These are phyloP conservation scores for Paracoccidioides lutzii DNA, from an alignment of 2,329 filamentous ascomycete genomes.

Conservation along the genomic window DNA sequence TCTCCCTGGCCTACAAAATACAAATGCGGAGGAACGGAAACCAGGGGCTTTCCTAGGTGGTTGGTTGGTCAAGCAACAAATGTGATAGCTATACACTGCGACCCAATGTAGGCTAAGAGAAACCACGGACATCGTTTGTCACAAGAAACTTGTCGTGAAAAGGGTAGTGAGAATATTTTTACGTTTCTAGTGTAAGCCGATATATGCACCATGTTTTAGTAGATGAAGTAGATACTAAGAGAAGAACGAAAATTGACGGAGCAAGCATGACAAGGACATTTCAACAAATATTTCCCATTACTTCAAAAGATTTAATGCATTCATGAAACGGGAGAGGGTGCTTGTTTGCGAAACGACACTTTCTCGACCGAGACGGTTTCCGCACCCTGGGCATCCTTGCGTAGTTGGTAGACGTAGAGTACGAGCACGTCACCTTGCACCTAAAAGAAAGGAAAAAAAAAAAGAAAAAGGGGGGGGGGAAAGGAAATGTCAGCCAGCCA, in stretches of 20 bases:
- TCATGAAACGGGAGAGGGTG: constrained; percentile 43
- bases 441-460: constrained; percentile 33
- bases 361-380: constrained; percentile 77
- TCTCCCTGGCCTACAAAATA: too few relatives aligned
- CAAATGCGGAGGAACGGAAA: too few relatives aligned
- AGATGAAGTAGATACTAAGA: background rate
- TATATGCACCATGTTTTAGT: background rate
- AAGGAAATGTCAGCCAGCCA: too few relatives aligned
- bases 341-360: constrained; percentile 71
- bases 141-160: background rate
- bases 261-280: background rate
- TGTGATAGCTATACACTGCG: too few relatives aligned
- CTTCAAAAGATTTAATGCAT: background rate
- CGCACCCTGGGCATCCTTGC: constrained; percentile 61
- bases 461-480: too few relatives aligned
- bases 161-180: background rate
- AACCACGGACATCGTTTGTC: too few relatives aligned
- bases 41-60: too few relatives aligned
- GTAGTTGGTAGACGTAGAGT: constrained; percentile 82
- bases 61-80: too few relatives aligned
- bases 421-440: constrained; percentile 93
- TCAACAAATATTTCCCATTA: background rate
- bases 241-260: background rate
- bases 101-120: too few relatives aligned
- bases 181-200: background rate